Evolutionary conservation across 148 eudicot species (phyloP).

Genomic region (Rhododendron vialii): DNA sequence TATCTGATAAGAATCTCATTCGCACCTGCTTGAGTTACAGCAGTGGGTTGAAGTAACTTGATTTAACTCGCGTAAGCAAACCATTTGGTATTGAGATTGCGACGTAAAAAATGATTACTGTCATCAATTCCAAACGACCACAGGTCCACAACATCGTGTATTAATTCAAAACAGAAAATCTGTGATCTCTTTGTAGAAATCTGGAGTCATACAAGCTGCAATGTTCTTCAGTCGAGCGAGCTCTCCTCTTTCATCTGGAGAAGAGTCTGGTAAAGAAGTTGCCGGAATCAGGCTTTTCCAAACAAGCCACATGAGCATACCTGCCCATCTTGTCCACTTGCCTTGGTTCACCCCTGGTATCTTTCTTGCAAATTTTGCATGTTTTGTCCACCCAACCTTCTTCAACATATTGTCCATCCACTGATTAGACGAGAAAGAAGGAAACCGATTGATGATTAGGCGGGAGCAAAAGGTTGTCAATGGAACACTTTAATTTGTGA

Average conservation of each 20-base stretch:
- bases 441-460: background rate
- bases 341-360: conserved; percentile 73
- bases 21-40: background rate
- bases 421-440: conserved; percentile 22
- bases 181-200: background rate
- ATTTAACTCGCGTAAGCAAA: background rate
- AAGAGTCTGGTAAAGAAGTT: conserved; percentile 85
- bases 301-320: conserved; percentile 87
- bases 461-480: background rate
- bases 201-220: background rate
- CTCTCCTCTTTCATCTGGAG: conserved; percentile 28
- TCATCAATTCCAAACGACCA: background rate
- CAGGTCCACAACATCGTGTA: background rate
- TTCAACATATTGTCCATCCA: conserved; percentile 93
- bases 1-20: background rate
- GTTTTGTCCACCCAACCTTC: conserved; percentile 99
- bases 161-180: background rate
- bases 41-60: background rate
- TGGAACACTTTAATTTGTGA: background rate
- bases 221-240: background rate
- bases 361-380: conserved; percentile 97
- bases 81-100: background rate
- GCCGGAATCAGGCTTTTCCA: conserved; percentile 57
- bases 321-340: conserved; percentile 80
- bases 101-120: background rate